Conservation (phyloP, 352 stramenopile genomes). For the Pythium phragmiticola region DNA sequence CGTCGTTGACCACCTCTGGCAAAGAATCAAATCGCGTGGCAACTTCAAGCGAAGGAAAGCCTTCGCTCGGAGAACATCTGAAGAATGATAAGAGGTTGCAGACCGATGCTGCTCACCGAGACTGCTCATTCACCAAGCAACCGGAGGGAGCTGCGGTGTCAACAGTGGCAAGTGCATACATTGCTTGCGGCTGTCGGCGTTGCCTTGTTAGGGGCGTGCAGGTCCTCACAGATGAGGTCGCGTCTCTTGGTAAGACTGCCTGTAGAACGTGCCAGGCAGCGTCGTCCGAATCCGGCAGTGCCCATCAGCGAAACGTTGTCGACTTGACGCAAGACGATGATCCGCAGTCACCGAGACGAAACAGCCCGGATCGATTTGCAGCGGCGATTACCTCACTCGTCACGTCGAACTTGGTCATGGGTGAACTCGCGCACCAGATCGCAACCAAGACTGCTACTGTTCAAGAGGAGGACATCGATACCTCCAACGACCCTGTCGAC, state of each 20-base stretch:
- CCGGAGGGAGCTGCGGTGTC: neutral
- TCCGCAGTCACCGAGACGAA: slow-evolving; percentile 1
- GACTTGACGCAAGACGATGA: slow-evolving; percentile 19
- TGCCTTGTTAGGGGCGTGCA: slow-evolving; percentile 12
- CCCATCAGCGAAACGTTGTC: neutral
- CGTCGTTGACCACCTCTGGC: neutral
- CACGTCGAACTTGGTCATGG: neutral
- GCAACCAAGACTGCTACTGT: neutral
- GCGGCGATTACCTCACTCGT: slow-evolving; percentile 1
- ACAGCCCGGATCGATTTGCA: neutral
- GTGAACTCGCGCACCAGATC: neutral
- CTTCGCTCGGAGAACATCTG: too few species aligned
- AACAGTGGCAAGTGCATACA: slow-evolving; percentile 2
- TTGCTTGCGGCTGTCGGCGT: slow-evolving; percentile 19
- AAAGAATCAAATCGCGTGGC: neutral
- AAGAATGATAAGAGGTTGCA: neutral
- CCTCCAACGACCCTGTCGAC: slow-evolving; percentile 21
- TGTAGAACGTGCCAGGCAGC: neutral
- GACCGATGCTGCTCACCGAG: neutral
- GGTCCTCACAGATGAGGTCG: slow-evolving; percentile 1
- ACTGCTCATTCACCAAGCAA: neutral
- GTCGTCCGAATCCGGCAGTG: neutral
- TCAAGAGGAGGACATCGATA: neutral
- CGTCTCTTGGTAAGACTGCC: neutral
- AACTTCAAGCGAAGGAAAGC: neutral